A percentile compares a stretch with the other conserved stretches of the same genome.
These are phyloP conservation scores for Colletotrichum karsti DNA, from an alignment of 2,329 filamentous ascomycete genomes.

Conservation along the genomic window DNA sequence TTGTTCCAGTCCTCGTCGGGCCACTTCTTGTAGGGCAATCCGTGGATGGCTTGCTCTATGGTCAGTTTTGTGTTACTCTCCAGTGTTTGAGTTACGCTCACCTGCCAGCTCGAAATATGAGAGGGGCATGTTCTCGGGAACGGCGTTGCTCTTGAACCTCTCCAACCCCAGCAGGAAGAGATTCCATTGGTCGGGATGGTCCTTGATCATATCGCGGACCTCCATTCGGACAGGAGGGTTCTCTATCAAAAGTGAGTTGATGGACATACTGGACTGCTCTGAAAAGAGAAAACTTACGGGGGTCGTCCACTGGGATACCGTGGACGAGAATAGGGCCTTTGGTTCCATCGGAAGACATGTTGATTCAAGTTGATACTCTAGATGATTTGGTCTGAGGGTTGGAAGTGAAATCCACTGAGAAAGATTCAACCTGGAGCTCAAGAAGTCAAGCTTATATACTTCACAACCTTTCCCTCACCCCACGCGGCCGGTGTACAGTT, in stretches of 20 bases:
- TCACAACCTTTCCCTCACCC: neutral
- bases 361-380: neutral
- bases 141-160: constrained; percentile 17
- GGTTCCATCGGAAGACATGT: constrained; percentile 21
- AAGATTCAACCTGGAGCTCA: neutral
- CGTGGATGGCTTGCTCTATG: constrained; percentile 40
- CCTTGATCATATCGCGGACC: constrained; percentile 24
- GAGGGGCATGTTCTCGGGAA: constrained; percentile 1
- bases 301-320: constrained; percentile 15
- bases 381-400: neutral
- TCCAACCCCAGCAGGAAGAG: constrained; percentile 21
- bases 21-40: constrained; percentile 40
- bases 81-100: neutral
- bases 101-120: constrained; percentile 23
- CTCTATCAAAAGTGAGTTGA: neutral
- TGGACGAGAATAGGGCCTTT: constrained; percentile 4
- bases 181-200: constrained; percentile 24
- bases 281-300: neutral
- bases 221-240: constrained; percentile 19
- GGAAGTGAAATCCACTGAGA: neutral
- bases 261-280: too few relatives aligned
- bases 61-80: neutral
- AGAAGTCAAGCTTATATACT: neutral
- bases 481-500: too few relatives aligned
- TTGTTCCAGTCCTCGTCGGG: constrained; percentile 26